phyloP scores from a whole-genome alignment of 2,329 filamentous ascomycete genomes.

The Ophiocordyceps australis region DNA sequence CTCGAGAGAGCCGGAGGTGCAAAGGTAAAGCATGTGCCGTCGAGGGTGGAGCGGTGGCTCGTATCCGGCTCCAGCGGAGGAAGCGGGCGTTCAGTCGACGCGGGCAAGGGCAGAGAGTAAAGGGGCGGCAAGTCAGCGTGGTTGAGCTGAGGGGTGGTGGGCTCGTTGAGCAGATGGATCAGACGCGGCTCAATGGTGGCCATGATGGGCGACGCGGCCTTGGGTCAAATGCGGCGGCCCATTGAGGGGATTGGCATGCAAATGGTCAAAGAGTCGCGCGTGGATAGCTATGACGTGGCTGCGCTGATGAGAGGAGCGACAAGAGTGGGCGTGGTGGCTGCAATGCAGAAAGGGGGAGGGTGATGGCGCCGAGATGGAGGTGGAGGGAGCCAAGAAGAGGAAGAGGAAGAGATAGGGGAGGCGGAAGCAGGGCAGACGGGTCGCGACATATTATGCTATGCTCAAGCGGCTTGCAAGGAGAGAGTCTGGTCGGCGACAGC shows the following conservation, averaged over 20 bases:
- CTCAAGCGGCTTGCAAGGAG: too few species aligned
- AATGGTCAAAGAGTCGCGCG: too few species aligned
- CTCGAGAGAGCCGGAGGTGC: conserved; percentile 2
- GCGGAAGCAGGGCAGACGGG: neutral
- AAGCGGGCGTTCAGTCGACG: conserved; percentile 24
- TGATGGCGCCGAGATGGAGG: conserved; percentile 1
- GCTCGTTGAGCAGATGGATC: conserved; percentile 45
- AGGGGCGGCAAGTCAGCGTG: conserved; percentile 36
- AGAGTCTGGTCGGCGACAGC: too few species aligned
- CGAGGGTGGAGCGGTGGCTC: conserved; percentile 19
- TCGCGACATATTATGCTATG: conserved; percentile 1
- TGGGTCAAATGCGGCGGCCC: conserved; percentile 9
- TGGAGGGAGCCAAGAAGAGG: neutral
- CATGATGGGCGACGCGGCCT: conserved; percentile 25
- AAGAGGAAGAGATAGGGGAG: neutral
- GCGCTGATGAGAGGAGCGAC: too few species aligned
- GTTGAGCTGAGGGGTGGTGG: conserved; percentile 25
- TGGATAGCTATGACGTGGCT: too few species aligned
- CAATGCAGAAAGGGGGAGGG: neutral
- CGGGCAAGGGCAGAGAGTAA: conserved; percentile 24
- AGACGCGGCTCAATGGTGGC: conserved; percentile 50
- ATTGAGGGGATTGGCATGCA: conserved; percentile 6
- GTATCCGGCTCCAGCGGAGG: conserved; percentile 33
- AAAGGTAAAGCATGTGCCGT: too few species aligned
- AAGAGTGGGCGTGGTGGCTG: too few species aligned